Evolutionary conservation across 768 basidiomycete genomes (phyloP), one percentile per base, ranked within the genome.

Genomic region (Pleurotus eryngii): DNA sequence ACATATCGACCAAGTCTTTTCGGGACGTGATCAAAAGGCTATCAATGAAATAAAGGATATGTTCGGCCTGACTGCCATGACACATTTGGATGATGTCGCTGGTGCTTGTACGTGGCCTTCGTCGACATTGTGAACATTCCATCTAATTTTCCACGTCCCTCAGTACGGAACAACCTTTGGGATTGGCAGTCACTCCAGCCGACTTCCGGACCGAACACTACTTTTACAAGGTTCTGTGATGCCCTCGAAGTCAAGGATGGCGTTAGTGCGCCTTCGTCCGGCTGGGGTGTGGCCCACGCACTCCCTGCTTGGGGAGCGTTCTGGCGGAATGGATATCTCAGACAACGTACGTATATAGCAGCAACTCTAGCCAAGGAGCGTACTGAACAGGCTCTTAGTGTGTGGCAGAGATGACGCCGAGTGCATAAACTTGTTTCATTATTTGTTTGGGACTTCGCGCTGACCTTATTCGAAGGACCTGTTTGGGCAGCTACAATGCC

Each of bases 121-220:
- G 20, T 20, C 20, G 20, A 20, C 20, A 20, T 20, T 37, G 9
- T 30, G 68, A 66, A 12, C 58, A 68, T 35, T 11, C 8, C 8
- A 35, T 35, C 30, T 9, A 3, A 35, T 35, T 0, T 2, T 72
- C n/a, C 68, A 65, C 15, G 63, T 0, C 46, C 60, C 22, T 79
- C 2, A 84, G 85, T 85, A 54, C 79, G 72, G 56, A 79, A 82
- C 61, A 79, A 81, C 63, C 74, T 86, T 6, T 84, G 79, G 77
- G 85, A 87, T 51, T 91, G 89, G 89, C 89, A 90, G 63, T 61
- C 62, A 7, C 65, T 90, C 17, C 81, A 83, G 42, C 82, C 84
- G 1, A 71, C 74, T 14, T 68, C 70, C 2, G 84, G 83, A 3
- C 71, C 78, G 2, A 61, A 67, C 61, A 70, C 73, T 0, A 64